A percentile compares a stretch with the other conserved stretches of the same genome.
Evolutionary conservation across 1,139 yeast species (phyloP).

Genomic region (Maudiozyma humilis): DNA sequence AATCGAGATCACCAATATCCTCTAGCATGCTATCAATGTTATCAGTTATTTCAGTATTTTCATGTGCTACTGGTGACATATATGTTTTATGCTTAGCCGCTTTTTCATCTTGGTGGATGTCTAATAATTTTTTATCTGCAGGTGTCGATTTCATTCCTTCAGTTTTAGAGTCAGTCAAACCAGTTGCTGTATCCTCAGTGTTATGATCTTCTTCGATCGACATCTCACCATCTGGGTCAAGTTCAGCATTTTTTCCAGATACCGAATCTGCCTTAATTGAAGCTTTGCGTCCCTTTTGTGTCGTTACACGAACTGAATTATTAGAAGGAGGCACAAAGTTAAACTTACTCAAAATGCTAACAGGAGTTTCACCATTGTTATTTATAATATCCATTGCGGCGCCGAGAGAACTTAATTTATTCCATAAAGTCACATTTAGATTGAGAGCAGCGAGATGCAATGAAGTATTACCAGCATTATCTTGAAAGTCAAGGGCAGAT

Average conservation of each 20-base stretch:
- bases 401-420: constrained; percentile 27
- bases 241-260: too few species aligned
- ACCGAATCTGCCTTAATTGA: too few species aligned
- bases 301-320: background rate
- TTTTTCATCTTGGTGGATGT: background rate
- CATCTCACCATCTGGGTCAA: too few species aligned
- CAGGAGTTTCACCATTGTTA: constrained; percentile 27
- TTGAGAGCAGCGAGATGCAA: constrained; percentile 48
- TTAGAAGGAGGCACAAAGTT: constrained; percentile 13
- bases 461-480: constrained; percentile 61
- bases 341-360: constrained; percentile 33
- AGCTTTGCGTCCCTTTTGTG: background rate
- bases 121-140: too few species aligned
- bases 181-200: too few species aligned
- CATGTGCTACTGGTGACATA: background rate
- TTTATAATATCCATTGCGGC: constrained; percentile 27
- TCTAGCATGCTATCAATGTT: constrained; percentile 19
- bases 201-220: too few species aligned
- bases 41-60: constrained; percentile 10
- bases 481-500: constrained; percentile 61
- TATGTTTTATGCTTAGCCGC: background rate
- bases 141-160: too few species aligned
- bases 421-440: constrained; percentile 27
- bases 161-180: too few species aligned
- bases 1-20: constrained; percentile 19